Base-by-base conservation (phyloP, 2,329 filamentous ascomycete genomes). In the Aspergillus pseudonomiae region DNA sequence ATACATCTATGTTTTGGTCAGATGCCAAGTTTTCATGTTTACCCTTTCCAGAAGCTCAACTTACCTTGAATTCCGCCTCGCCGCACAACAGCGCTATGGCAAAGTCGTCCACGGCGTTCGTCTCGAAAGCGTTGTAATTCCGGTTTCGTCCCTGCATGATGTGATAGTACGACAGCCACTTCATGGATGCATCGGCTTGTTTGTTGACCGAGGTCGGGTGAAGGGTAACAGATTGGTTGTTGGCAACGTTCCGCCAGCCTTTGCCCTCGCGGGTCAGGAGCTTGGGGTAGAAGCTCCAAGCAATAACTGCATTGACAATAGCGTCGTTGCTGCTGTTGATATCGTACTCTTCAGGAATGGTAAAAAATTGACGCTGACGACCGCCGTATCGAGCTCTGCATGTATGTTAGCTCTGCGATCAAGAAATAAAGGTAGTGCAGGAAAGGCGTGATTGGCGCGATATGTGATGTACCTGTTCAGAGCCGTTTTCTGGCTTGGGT, bases 261-360 rank as follows among this genome's bases (percentile, higher is more conserved):
- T 93, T 96, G 57, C 88, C 88, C 71, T 98, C 94, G 61, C 91
- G 88, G 30, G 91, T 87, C 4, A 98, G 85, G 19, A 99, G 86
- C 72, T 97, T 97, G 0, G 95, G 95, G 73, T 99, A 98, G 81
- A 99, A 97, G 59, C 92, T 94, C 87, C 92, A 96, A 0, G 93
- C 91, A 69, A 97, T 91, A 48, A 97, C 91, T 0, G 93, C 91
- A 64, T 89, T 88, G 6, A 93, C 85, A 28, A 97, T 84, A 1
- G 89, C 72, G 69, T 99, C 94, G 66, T 96, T 94, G 60, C 89
- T 86, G 67, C 91, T 93, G 74, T 95, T 91, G 34, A 83, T 78
- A 71, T 94, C 90, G 68, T 92, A 89, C 12, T 90, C 84, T 52
- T 89, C 83, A 0, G 94, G 94, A 0, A 97, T 84, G n/a, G 89